Base-by-base conservation (phyloP, 805 yeast genomes). In the Ogataea wickerhamii region DNA sequence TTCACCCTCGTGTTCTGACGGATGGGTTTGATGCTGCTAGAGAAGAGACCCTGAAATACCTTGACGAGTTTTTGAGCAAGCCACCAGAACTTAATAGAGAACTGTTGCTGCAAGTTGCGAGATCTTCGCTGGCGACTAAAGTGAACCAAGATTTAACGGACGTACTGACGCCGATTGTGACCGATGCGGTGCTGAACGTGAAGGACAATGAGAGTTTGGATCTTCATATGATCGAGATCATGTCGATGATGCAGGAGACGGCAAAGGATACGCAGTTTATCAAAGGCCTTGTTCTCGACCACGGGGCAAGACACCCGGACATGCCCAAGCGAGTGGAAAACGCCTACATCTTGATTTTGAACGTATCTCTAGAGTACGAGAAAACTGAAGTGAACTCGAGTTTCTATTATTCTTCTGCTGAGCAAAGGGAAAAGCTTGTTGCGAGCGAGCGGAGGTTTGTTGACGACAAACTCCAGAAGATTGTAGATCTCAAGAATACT, bases 281-380 rank as follows among this genome's bases (percentile, higher is more conserved):
- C 48, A 80, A 76, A 52, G 98, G 98, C 32, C 74, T 93, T 51
- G 98, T 93, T 25, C 73, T 93, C 48, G 98, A 93, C 62, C 98
- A 93, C 61, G 98, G 98, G 50, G 97, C 96, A 13, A 79, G 98
- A 61, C 98, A 93, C 70, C 98, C 98, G 32, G 98, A 93, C 64
- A 93, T 93, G 98, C 98, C 98, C 42, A 84, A 80, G 49, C 67
- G 80, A 38, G 82, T 93, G 14, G 75, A 77, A 47, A 87, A 93
- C 61, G 96, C 96, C 2, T 70, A 77, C 55, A 80, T 93, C 23
- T 73, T 93, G 58, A 93, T 87, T 37, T 74, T 93, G 53, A 93
- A 93, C 61, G 98, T 93, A 31, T 86, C 96, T 5, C 70, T 93
- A 52, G 98, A 93, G 65, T 93, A 93, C 63, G 98, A 93, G 61